These are phyloP conservation scores for Cryptococcus sp. DNA, from an alignment of 1,284 basidiomycete species.

Conservation along the genomic window DNA sequence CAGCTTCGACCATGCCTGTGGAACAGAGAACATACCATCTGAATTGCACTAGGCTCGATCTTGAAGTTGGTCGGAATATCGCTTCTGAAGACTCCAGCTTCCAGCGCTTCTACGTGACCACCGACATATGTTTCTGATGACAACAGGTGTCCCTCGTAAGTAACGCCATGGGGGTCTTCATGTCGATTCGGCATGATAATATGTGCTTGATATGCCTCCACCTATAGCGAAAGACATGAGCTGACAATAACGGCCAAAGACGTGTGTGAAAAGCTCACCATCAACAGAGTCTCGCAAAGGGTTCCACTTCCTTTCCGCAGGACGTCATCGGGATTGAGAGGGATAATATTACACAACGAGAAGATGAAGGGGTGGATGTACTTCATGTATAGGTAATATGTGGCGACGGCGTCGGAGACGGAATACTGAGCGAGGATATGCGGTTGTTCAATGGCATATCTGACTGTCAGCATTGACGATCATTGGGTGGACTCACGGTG, in stretches of 20 bases:
- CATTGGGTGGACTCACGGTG: constrained; percentile 67
- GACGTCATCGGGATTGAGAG: constrained; percentile 94
- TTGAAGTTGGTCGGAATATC: constrained; percentile 97
- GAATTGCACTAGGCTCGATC: constrained; percentile 82
- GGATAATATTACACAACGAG: constrained; percentile 99
- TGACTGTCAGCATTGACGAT: constrained; percentile 43
- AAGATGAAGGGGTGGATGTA: constrained; percentile 99
- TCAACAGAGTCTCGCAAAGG: constrained; percentile 94
- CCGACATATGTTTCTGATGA: constrained; percentile 99
- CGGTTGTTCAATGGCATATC: constrained; percentile 95
- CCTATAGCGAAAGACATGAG: constrained; percentile 58
- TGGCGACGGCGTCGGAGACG: constrained; percentile 98
- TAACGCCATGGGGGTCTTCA: constrained; percentile 87
- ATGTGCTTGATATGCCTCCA: constrained; percentile 86
- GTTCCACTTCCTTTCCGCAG: constrained; percentile 95
- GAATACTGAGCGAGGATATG: constrained; percentile 96
- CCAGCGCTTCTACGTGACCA: constrained; percentile 97
- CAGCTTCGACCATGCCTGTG: constrained; percentile 1
- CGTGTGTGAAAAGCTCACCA: constrained; percentile 65
- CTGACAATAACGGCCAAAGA: constrained; percentile 1
- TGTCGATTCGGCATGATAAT: constrained; percentile 99
- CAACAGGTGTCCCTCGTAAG: constrained; percentile 93
- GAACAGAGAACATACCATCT: constrained; percentile 63
- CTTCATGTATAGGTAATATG: constrained; percentile 99
- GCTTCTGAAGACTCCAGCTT: constrained; percentile 96